A percentile compares a stretch with the other conserved stretches of the same genome.
These are phyloP conservation scores for Cinnamomum chago DNA, from an alignment of 164 flowering plant genomes.

Conservation along the genomic window DNA sequence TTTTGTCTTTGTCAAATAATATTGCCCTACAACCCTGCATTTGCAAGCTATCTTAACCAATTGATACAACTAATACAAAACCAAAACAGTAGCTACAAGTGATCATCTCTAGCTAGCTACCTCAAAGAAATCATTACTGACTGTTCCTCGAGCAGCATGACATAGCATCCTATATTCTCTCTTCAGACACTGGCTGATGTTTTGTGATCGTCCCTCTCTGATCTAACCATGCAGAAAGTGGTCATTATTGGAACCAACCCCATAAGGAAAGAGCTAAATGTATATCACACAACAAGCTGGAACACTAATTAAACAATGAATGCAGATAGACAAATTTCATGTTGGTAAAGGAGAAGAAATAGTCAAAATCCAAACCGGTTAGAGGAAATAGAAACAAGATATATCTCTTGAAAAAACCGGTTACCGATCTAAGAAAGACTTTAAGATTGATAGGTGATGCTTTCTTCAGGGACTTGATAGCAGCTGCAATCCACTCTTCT, in stretches of 20 bases:
- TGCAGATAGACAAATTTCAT: too few relatives aligned
- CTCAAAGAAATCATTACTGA: conserved; percentile 47
- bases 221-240: conserved; percentile 37
- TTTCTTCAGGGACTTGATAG: too few relatives aligned
- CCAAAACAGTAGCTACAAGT: neutral
- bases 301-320: neutral
- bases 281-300: neutral
- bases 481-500: too few relatives aligned
- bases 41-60: neutral
- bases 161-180: conserved; percentile 76
- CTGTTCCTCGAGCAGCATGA: conserved; percentile 53
- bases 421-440: too few relatives aligned
- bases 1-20: conserved; percentile 55
- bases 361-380: too few relatives aligned
- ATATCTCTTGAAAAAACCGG: neutral
- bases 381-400: too few relatives aligned
- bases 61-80: neutral
- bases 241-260: neutral
- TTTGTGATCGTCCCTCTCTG: conserved; percentile 78
- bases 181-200: conserved; percentile 73
- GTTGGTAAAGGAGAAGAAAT: too few relatives aligned
- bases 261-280: too few relatives aligned
- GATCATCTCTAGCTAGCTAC: neutral
- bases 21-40: conserved; percentile 62
- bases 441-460: neutral